A percentile compares a stretch with the other conserved stretches of the same genome.
Conservation (phyloP, 2,329 filamentous ascomycete species). For the Aspergillus costaricaensis region DNA sequence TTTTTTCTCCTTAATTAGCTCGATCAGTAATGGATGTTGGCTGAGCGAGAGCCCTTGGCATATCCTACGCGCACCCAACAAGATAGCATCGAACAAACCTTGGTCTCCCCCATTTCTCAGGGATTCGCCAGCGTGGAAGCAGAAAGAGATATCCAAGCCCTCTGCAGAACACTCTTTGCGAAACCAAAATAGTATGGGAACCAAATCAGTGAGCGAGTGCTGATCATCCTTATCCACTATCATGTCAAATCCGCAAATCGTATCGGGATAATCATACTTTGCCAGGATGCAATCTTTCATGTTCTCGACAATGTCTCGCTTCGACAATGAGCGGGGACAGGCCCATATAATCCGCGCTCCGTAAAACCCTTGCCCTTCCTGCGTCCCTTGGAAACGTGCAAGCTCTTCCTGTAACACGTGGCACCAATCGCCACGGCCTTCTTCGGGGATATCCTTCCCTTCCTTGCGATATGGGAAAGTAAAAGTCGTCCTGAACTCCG, state of each 20-base stretch:
- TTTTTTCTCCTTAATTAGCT: conserved; percentile 83
- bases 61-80: conserved; percentile 84
- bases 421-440: conserved; percentile 70
- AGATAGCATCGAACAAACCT: conserved; percentile 86
- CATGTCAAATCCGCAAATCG: conserved; percentile 85
- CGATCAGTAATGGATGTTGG: conserved; percentile 86
- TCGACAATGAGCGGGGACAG: conserved; percentile 64
- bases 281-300: conserved; percentile 87
- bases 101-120: conserved; percentile 78
- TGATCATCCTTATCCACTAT: conserved; percentile 86
- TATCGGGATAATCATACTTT: conserved; percentile 74
- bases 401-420: conserved; percentile 76
- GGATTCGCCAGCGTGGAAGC: conserved; percentile 91
- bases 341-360: conserved; percentile 86
- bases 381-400: conserved; percentile 68
- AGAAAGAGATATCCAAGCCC: conserved; percentile 83
- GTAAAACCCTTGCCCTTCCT: conserved; percentile 77
- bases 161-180: conserved; percentile 78
- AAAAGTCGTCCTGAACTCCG: conserved; percentile 79
- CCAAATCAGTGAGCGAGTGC: conserved; percentile 71
- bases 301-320: conserved; percentile 68
- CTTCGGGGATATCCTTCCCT: conserved; percentile 65
- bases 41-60: conserved; percentile 86
- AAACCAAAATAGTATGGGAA: conserved; percentile 92
- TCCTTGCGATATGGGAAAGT: conserved; percentile 67